Evolutionary conservation across 1,284 basidiomycete genomes (phyloP), one percentile per base, ranked within the genome.

Genomic region (Marasmius fiardii): DNA sequence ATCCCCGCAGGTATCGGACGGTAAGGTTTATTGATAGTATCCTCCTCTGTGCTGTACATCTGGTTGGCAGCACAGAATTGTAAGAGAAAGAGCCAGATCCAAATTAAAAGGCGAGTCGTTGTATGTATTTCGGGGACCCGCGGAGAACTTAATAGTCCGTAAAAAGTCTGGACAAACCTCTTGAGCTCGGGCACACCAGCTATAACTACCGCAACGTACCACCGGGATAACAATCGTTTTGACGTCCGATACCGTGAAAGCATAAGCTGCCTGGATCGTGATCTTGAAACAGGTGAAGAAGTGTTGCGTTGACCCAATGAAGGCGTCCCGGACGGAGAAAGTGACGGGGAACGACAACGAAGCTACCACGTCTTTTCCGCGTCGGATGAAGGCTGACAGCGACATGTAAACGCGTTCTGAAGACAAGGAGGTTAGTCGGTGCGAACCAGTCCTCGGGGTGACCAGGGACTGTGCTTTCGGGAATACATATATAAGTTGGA

Each of bases 61-160:
- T 81, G 78, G 57, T 81, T 81, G 10, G 74, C 70, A 11, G 78
- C 66, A 58, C 72, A 71, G 65, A 74, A 73, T 49, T 76, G 74
- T 3, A 81, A 69, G 8, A 77, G 67, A 57, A 78, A 71, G 2
- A 77, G 52, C 71, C 71, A 79, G 2, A 74, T 66, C 78, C 78
- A 81, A 21, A 72, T 20, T 35, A 53, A 24, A n/a, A 43, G 28
- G 11, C 31, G 43, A 10, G 34, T 14, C 65, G 55, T 37, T n/a
- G 66, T 66, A 20, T 68, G 59, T 10, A 65, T 5, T 24, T 7
- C 57, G 52, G 50, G 20, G 63, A 62, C 68, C 70, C 21, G 12
- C 39, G 52, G 37, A 24, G 56, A 1, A 54, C 34, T 24, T 34
- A 59, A 18, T 43, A 54, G 12, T 8, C 45, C 53, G 37, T 54